Percentiles rank a stretch among this genome's conserved stretches.
Conservation (phyloP, 176 grass and related monocot genomes). For the Aegilops bicornis region DNA sequence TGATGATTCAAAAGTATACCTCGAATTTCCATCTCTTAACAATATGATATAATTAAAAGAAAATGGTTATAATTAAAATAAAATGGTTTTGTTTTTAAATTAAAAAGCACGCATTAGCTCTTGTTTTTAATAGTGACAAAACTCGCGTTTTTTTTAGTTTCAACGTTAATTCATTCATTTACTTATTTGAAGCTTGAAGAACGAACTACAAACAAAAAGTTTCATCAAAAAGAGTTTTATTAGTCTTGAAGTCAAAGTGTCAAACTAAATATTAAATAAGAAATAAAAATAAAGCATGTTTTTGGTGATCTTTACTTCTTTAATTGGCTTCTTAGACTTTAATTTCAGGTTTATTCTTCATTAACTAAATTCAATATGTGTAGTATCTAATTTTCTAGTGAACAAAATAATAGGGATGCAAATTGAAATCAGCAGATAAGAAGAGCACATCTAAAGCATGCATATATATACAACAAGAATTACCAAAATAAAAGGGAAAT, state of each 20-base stretch:
- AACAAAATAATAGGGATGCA: conserved; percentile 18
- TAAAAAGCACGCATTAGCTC: conserved; percentile 14
- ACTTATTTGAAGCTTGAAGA: too few species aligned
- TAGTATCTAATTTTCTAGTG: conserved; percentile 3
- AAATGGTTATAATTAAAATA: background rate
- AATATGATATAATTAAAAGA: conserved; percentile 14
- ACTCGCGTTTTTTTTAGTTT: background rate
- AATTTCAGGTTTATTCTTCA: conserved; percentile 31
- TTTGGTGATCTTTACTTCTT: conserved; percentile 24
- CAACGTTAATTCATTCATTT: too few species aligned
- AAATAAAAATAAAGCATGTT: background rate
- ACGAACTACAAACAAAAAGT: too few species aligned
- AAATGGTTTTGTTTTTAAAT: background rate
- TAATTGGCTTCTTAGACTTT: conserved; percentile 21
- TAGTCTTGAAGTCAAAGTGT: conserved; percentile 18
- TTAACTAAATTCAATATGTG: conserved; percentile 14
- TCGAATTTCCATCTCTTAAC: conserved; percentile 11
- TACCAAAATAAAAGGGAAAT: conserved; percentile 22
- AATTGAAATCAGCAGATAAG: conserved; percentile 3
- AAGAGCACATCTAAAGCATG: background rate
- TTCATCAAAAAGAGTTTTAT: background rate
- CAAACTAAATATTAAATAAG: conserved; percentile 22
- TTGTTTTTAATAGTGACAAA: conserved; percentile 22
- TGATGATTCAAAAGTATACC: conserved; percentile 17
- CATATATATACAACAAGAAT: conserved; percentile 18